Conservation (phyloP, 2,329 filamentous ascomycete genomes). For the Furcasterigmium sp. region DNA sequence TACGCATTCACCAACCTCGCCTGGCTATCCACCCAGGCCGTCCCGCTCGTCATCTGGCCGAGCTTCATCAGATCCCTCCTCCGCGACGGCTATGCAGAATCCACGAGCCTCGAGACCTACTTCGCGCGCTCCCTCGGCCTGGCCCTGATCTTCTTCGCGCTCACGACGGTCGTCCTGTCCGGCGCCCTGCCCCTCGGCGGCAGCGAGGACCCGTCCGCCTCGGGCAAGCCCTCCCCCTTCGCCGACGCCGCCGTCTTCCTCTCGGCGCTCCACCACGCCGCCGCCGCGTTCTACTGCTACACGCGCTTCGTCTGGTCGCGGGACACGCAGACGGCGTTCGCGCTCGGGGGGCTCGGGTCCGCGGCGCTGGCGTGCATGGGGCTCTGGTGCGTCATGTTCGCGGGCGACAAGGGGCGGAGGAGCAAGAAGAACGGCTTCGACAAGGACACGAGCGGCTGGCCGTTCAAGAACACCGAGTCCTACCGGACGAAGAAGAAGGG, state of each 20-base stretch:
- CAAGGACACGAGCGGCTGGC: slow-evolving; percentile 33
- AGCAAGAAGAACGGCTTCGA: slow-evolving; percentile 30
- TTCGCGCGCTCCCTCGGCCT: slow-evolving; percentile 68
- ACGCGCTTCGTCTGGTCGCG: slow-evolving; percentile 51
- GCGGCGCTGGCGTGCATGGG: slow-evolving; percentile 53
- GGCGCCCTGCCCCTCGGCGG: slow-evolving; percentile 63
- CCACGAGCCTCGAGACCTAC: slow-evolving; percentile 61
- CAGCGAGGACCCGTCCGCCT: slow-evolving; percentile 20
- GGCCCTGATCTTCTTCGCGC: slow-evolving; percentile 57
- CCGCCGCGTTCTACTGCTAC: slow-evolving; percentile 63
- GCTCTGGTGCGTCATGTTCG: slow-evolving; percentile 28
- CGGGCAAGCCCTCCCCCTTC: slow-evolving; percentile 50
- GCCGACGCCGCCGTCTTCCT: slow-evolving; percentile 62
- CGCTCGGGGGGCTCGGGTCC: slow-evolving; percentile 54
- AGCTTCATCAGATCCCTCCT: slow-evolving; percentile 41
- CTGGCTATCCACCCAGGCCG: slow-evolving; percentile 44
- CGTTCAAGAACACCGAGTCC: slow-evolving; percentile 30
- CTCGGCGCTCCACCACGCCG: slow-evolving; percentile 60
- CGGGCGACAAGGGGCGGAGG: slow-evolving; percentile 28
- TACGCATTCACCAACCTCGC: slow-evolving; percentile 47
- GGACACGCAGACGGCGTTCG: slow-evolving; percentile 48
- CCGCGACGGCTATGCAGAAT: slow-evolving; percentile 21
- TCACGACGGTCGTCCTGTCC: slow-evolving; percentile 62
- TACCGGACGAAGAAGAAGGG: slow-evolving; percentile 32
- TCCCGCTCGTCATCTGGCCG: slow-evolving; percentile 42